phyloP scores from a whole-genome alignment of 140 eudicot genomes.

The Erigeron philadelphicus region DNA sequence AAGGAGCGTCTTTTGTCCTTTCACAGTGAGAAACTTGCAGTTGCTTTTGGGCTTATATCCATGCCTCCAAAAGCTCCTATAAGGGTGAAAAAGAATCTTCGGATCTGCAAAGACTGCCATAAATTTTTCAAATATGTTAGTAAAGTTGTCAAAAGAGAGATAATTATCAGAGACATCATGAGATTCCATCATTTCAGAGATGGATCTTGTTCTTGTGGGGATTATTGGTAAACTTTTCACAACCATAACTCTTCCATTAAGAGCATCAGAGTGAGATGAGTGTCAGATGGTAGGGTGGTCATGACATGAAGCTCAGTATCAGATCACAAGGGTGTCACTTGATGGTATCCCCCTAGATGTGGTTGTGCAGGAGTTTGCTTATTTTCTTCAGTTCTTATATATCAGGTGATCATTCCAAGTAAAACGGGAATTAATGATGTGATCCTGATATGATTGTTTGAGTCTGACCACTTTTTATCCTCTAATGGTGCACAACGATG shows the following conservation, averaged over 20 bases:
- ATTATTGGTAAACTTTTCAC: conserved; percentile 42
- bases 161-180: conserved; percentile 64
- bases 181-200: conserved; percentile 78
- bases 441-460: too few relatives aligned
- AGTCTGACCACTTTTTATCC: too few relatives aligned
- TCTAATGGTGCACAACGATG: too few relatives aligned
- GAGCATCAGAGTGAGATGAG: too few relatives aligned
- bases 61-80: conserved; percentile 69
- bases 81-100: conserved; percentile 74
- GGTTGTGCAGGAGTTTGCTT: too few relatives aligned
- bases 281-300: too few relatives aligned
- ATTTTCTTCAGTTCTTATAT: too few relatives aligned
- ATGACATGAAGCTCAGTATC: too few relatives aligned
- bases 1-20: conserved; percentile 61
- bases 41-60: conserved; percentile 72
- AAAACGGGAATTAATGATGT: too few relatives aligned
- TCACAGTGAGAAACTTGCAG: conserved; percentile 93
- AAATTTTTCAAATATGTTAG: conserved; percentile 73
- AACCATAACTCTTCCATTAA: not conserved
- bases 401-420: too few relatives aligned
- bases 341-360: too few relatives aligned
- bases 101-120: conserved; percentile 81
- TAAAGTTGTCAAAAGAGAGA: conserved; percentile 56
- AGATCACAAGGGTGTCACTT: too few relatives aligned
- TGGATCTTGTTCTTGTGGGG: conserved; percentile 58